Conservation (phyloP, 495 filamentous ascomycete species). For the Tuber magnatum region DNA sequence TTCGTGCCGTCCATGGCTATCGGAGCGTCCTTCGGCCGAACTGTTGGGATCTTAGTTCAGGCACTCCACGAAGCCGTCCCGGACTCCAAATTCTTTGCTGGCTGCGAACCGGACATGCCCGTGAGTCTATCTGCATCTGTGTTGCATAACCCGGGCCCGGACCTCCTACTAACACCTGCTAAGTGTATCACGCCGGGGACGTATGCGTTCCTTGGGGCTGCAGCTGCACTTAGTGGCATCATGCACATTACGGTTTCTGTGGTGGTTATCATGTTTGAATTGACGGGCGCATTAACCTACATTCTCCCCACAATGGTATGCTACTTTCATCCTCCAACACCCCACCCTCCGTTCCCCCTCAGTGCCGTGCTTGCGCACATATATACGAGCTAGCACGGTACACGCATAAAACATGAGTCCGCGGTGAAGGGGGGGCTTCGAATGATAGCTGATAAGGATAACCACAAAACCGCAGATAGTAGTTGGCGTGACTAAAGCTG, state of each 20-base stretch:
- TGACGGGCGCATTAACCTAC: constrained; percentile 90
- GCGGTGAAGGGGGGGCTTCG: constrained; percentile 12
- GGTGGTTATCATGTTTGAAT: constrained; percentile 96
- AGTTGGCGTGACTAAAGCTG: constrained; percentile 91
- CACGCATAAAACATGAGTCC: not conserved
- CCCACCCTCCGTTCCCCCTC: not conserved
- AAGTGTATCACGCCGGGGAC: constrained; percentile 89
- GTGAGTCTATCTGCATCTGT: constrained; percentile 8
- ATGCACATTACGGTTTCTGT: constrained; percentile 97
- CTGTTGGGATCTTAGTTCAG: constrained; percentile 90
- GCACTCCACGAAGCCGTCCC: constrained; percentile 79
- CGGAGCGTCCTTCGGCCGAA: constrained; percentile 85
- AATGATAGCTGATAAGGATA: constrained; percentile 30
- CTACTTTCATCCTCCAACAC: constrained; percentile 3
- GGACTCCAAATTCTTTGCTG: constrained; percentile 71
- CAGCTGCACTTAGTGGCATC: constrained; percentile 90
- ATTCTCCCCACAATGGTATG: constrained; percentile 88
- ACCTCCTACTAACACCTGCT: constrained; percentile 6
- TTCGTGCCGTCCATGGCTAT: constrained; percentile 98
- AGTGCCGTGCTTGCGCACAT: not conserved
- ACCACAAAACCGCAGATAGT: constrained; percentile 54
- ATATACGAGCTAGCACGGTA: not conserved
- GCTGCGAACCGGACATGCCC: constrained; percentile 83
- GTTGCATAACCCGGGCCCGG: not conserved
- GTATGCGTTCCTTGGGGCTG: constrained; percentile 90